Evolutionary conservation across 2,329 filamentous ascomycete species (phyloP).

Genomic region (Malbranchea cinnamomea): DNA sequence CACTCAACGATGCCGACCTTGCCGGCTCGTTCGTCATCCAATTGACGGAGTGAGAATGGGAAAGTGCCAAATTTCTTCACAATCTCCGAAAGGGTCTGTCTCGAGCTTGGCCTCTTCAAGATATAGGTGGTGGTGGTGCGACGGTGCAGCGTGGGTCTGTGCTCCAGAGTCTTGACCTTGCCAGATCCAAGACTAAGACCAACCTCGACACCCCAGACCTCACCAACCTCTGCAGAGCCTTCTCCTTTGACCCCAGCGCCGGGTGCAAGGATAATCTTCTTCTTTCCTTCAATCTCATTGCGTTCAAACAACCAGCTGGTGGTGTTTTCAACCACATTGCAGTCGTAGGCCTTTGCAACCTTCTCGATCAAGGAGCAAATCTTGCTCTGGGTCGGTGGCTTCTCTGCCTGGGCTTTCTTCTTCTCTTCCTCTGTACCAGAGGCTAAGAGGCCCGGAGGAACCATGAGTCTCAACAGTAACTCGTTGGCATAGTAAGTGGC

Average conservation of each 20-base stretch:
- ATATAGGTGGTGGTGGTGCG: slow-evolving; percentile 83
- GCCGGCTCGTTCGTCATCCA: slow-evolving; percentile 89
- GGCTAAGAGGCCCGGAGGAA: slow-evolving; percentile 75
- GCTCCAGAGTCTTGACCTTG: slow-evolving; percentile 84
- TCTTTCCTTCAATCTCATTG: slow-evolving; percentile 94
- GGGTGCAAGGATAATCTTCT: slow-evolving; percentile 84
- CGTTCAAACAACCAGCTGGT: slow-evolving; percentile 93
- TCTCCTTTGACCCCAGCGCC: slow-evolving; percentile 82
- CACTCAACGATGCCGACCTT: slow-evolving; percentile 96
- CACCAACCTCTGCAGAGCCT: slow-evolving; percentile 70
- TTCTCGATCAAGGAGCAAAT: slow-evolving; percentile 84
- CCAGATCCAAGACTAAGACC: slow-evolving; percentile 80
- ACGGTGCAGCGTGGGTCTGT: slow-evolving; percentile 82
- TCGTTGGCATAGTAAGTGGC: slow-evolving; percentile 95
- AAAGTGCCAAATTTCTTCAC: slow-evolving; percentile 96
- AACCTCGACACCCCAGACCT: slow-evolving; percentile 97
- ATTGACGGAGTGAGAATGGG: slow-evolving; percentile 92
- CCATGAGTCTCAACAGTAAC: slow-evolving; percentile 75
- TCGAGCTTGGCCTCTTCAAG: slow-evolving; percentile 84
- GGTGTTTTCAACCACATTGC: slow-evolving; percentile 91
- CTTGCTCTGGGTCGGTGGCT: slow-evolving; percentile 69
- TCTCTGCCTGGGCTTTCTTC: slow-evolving; percentile 71
- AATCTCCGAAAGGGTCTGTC: slow-evolving; percentile 83
- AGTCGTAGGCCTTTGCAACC: slow-evolving; percentile 78
- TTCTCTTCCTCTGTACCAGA: slow-evolving; percentile 86